Base-by-base conservation (phyloP, 2,329 filamentous ascomycete genomes). In the Fusarium agapanthi region DNA sequence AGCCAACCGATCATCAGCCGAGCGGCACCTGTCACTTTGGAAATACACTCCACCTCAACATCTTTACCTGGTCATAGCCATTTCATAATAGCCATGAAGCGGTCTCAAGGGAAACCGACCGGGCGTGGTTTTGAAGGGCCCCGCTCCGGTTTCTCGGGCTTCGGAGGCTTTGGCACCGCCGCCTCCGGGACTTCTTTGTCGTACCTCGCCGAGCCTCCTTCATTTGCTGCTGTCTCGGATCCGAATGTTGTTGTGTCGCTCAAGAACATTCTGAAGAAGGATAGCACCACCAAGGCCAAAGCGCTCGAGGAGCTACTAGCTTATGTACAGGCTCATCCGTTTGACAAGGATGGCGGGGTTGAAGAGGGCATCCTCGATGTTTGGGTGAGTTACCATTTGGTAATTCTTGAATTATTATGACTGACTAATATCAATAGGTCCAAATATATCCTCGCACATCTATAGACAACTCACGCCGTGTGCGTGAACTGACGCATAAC, bases 201-300 rank as follows among this genome's bases (percentile, higher is more conserved):
- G 48, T 98, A 97, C 83, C 89, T 98, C 58, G 87, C 93, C 59
- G 95, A 97, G 77, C 93, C 94, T 15, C 93, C 93, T 53, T 92
- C 97, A 77, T 89, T 97, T 74, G 90, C 91, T 38, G 85, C 84
- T 47, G 90, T 99, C 67, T 92, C 91, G 48, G 91, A 97, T 76
- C 88, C 95, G 13, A 93, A 96, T 78, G 86, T 95, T 41, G 90
- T 95, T 41, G 95, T 98, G 20, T 90, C 91, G n/a, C 94, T 98
- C 84, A 97, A 98, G 82, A 97, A 97, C 76, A 83, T 98, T 7
- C 88, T 91, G 56, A 99, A 98, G 84, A 97, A 96, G 83, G 95
- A 98, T 83, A 92, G 91, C 77, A 97, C 91, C 16, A 99, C 96
- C 41, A 97, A 97, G 80, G 88, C 92, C 13, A 97, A 95, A 81